Evolutionary conservation across 306 rosid species (phyloP), one percentile per base, ranked within the genome.

Genomic region (Urtica urens): DNA sequence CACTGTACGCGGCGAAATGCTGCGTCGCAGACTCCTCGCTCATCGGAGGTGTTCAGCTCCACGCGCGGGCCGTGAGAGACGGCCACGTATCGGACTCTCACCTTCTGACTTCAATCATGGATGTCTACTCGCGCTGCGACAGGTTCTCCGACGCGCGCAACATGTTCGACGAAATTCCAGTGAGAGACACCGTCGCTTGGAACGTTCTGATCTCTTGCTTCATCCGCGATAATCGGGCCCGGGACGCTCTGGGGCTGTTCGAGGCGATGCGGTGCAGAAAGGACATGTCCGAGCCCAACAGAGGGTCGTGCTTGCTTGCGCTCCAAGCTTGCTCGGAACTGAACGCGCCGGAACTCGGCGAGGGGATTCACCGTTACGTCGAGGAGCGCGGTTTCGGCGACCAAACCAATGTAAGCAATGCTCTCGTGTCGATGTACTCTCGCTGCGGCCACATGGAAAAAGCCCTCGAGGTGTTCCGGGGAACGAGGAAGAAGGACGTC

Each of bases 321-420:
- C 93, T 88, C 38, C 93, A 78, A 67, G 96, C 86, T 4, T 78
- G 95, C 49, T 74, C 86, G n/a, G 70, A 68, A 61, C 72, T 78
- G 82, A 88, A 84, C 61, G 82, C 79, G 6, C n/a, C 68, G 62
- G 79, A 73, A 49, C 77, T 77, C 6, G 97, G 95, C 14, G 71
- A 84, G 45, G 70, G 72, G 31, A 66, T 79, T 64, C 95, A 75
- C 59, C n/a, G 42, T 26, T 74, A 74, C 56, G 59, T 90, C 5
- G 55, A 46, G 27, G 87, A 75, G 28, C 76, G 21, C 33, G 87
- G 84, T 18, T 84, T 74, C 55, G 62, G 57, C 16, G 45, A 41
- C 23, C 74, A 72, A 50, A 37, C 37, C 23, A 78, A 82, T 49
- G 59, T 90, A 60, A 57, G 67, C 19, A 81, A 70, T 66, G 63